Evolutionary conservation across 2,329 filamentous ascomycete genomes (phyloP).

Genomic region (Cercospora canescens): DNA sequence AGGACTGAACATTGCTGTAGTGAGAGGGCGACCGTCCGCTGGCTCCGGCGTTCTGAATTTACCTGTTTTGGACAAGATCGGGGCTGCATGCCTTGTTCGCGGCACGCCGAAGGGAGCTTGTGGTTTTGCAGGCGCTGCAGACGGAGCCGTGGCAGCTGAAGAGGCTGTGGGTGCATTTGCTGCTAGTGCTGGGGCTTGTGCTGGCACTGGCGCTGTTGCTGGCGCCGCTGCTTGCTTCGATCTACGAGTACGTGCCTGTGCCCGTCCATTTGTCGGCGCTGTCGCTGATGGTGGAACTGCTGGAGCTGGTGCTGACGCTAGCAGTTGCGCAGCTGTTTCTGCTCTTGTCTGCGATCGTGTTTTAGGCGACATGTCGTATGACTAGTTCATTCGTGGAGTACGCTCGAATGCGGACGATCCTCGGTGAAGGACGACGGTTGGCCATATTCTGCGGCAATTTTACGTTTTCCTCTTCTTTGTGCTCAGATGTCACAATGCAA

Average conservation of each 20-base stretch:
- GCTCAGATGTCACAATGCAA: background rate
- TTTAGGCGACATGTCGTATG: background rate
- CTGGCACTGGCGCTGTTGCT: background rate
- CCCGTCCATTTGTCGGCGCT: background rate
- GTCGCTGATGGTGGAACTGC: background rate
- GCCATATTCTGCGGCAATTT: background rate
- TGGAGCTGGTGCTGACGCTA: background rate
- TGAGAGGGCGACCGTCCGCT: background rate
- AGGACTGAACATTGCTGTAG: background rate
- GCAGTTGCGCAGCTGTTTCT: background rate
- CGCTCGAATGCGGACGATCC: background rate
- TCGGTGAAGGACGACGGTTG: background rate
- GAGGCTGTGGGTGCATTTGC: background rate
- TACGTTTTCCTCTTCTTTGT: background rate
- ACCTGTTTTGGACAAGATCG: background rate
- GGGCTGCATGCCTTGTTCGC: background rate
- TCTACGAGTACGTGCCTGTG: too few species aligned
- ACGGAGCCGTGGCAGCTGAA: background rate
- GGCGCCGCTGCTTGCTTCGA: background rate
- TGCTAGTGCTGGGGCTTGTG: background rate
- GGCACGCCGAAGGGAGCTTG: background rate
- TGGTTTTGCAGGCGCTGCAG: background rate
- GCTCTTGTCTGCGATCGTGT: background rate
- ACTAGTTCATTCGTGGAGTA: background rate
- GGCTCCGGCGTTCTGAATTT: background rate